Evolutionary conservation across 441 rosid genomes (phyloP), one percentile per base, ranked within the genome.

Genomic region (Erodium moschatum): DNA sequence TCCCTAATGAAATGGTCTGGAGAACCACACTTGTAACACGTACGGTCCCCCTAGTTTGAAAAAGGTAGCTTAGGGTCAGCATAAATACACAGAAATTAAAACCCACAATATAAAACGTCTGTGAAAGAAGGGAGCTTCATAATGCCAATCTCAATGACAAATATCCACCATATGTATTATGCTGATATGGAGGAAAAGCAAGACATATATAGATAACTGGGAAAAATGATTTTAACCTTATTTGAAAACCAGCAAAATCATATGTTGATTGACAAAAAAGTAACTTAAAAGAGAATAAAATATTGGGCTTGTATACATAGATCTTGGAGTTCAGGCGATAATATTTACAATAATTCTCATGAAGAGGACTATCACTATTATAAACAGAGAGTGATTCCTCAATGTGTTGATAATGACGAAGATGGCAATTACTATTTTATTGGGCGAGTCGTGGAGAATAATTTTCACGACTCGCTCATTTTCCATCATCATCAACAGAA

Each of bases 21-120:
- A 67, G 84, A 85, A 62, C 86, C 88, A 56, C 86, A 83, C 75
- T 72, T 65, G 79, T 76, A 85, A 76, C 88, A 85, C 9, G 80
- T 76, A 65, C 82, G 81, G n/a, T 44, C 66, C 68, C 81, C 83
- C 84, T 82, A 70, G 58, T 66, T 63, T 60, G 61, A 69, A 78
- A n/a, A 16, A 75, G 65, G 73, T 52, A 64, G 65, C 70, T 21
- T 4, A 33, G 64, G 29, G 72, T 68, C 52, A 64, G 63, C 38
- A 16, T 61, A 33, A 67, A 52, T 24, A 24, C 6, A 15, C 35
- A 52, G 54, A 61, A 9, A 18, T 29, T 38, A 67, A 67, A 46
- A 24, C 60, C 46, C 52, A 64, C 13, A 9, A 42, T 18, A 52
- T 15, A 16, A 24, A n/a, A 27, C 16, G 56, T 13, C 29, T 18